These are phyloP conservation scores for Ogataea methylovora DNA, from an alignment of 805 yeast species.

Conservation along the genomic window DNA sequence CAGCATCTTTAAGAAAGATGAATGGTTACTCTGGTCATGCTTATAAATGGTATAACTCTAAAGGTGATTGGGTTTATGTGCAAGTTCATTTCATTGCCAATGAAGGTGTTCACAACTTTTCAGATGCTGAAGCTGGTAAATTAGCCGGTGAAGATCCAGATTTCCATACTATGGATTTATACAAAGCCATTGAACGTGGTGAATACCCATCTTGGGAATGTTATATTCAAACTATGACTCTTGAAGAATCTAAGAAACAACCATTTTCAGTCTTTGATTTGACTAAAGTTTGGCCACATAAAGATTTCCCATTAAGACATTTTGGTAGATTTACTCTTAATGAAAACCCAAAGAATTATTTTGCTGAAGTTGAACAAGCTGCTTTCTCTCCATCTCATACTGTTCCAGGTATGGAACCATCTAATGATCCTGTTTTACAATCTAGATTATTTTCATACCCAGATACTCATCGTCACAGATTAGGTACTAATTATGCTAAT, in stretches of 20 bases:
- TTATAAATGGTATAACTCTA: slow-evolving; percentile 68
- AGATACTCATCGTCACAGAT: slow-evolving; percentile 79
- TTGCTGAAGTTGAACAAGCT: slow-evolving; percentile 82
- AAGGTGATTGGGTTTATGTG: slow-evolving; percentile 72
- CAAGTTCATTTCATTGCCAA: slow-evolving; percentile 69
- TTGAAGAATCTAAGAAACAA: slow-evolving; percentile 64
- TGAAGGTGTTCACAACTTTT: slow-evolving; percentile 43
- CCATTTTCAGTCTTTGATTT: slow-evolving; percentile 83
- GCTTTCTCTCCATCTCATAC: slow-evolving; percentile 82
- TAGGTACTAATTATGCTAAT: slow-evolving; percentile 71
- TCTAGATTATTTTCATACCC: slow-evolving; percentile 77
- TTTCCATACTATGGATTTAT: slow-evolving; percentile 72
- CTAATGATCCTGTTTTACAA: slow-evolving; percentile 80
- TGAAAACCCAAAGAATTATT: slow-evolving; percentile 80
- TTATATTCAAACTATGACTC: slow-evolving; percentile 81
- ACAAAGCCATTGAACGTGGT: slow-evolving; percentile 69
- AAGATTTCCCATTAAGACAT: slow-evolving; percentile 76
- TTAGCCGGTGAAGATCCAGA: slow-evolving; percentile 78
- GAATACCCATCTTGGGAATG: slow-evolving; percentile 80
- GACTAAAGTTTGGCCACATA: slow-evolving; percentile 91
- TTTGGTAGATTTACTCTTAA: slow-evolving; percentile 75
- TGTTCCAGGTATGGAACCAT: slow-evolving; percentile 77
- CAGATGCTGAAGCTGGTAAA: slow-evolving; percentile 59
- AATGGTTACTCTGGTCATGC: slow-evolving; percentile 83
- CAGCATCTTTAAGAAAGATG: slow-evolving; percentile 68